These are phyloP conservation scores for sorghum (Sorghum bicolor) DNA, from an alignment of 176 grass and related monocot species.

Conservation along the genomic window DNA sequence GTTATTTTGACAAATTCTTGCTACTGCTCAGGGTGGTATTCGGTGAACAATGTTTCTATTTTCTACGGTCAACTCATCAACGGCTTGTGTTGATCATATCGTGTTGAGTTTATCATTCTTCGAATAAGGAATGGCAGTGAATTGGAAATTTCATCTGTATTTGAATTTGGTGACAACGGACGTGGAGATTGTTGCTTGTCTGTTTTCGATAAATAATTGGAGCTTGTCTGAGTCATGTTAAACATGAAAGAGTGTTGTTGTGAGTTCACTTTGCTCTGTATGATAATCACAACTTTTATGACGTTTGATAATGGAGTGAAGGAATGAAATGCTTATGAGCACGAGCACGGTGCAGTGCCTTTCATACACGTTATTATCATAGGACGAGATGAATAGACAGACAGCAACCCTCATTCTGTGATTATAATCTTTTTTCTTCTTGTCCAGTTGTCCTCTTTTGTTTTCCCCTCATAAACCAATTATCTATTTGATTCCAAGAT, in stretches of 20 bases:
- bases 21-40: slow-evolving; percentile 18
- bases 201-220: not conserved
- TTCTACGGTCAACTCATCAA: not conserved
- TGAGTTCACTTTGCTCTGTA: not conserved
- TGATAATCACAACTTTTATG: not conserved
- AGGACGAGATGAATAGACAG: not conserved
- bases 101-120: not conserved
- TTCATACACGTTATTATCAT: not conserved
- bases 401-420: not conserved
- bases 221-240: not conserved
- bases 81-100: not conserved
- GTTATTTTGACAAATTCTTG: not conserved
- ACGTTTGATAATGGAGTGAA: not conserved
- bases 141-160: not conserved
- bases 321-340: not conserved
- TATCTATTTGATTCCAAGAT: slow-evolving; percentile 2
- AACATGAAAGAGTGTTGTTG: not conserved
- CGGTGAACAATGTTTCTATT: not conserved
- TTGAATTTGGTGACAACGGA: not conserved
- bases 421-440: not conserved
- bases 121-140: not conserved
- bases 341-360: not conserved
- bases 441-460: not conserved
- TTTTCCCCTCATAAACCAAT: not conserved
- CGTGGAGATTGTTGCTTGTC: not conserved